Base-by-base conservation (phyloP, 75 land plant species). In the Cupressus sempervirens region DNA sequence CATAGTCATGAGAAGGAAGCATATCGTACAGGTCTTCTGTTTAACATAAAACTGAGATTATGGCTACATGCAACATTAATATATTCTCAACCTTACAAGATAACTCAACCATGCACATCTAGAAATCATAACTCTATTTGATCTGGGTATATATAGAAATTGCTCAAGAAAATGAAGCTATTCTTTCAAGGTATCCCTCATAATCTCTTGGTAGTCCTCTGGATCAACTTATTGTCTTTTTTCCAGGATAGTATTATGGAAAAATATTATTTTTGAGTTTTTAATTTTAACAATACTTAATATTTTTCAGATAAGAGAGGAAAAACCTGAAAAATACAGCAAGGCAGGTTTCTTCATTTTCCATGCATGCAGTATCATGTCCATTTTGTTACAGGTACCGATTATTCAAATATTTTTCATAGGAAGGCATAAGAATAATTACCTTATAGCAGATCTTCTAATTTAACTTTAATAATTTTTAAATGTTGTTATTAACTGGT, bases 371-470 rank as follows among this genome's bases (percentile, higher is more conserved):
- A 82, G 88, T 62, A 89, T 90, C 74, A 87, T 92, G 88, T 83
- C 89, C 72, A 85, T 91, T 52, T 84, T 92, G 80, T 29, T 92
- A 43, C 93, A 92, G 92, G 93, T 92, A 67, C 58, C 53, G 14
- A 41, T 15, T 38, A 82, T 52, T 52, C 40, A 52, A 82, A 53
- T 13, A 14, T 46, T 7, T 41, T 11, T 23, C n/a, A 29, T 32
- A 35, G 62, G 36, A 82, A 43, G 46, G 13, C 45, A 26, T 45
- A 45, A n/a, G 26, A 3, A 43, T 15, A 7, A 79, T 79, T 26
- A 0, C n/a, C 30, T 79, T 43, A 30, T 79, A 36, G 0, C 29
- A 43, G 45, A 10, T 43, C 30, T n/a, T 23, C 79, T 18, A 10
- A 43, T 26, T 11, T 26, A 79, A 79, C 13, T 35, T 16, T 30